Evolutionary conservation across 768 basidiomycete species (phyloP).

Genomic region (Tricholoma saponaceum): DNA sequence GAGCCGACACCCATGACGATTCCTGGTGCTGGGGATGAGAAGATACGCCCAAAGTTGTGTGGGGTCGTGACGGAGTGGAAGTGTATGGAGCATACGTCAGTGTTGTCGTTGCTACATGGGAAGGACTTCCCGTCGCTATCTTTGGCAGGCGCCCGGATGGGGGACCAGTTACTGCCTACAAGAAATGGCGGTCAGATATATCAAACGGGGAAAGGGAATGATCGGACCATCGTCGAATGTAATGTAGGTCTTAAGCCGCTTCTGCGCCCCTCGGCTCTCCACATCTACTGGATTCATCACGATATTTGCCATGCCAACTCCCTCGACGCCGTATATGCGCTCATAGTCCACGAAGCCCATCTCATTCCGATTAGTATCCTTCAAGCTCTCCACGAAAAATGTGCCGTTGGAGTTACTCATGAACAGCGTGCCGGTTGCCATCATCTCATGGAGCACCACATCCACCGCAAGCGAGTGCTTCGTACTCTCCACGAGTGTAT

Average conservation of each 20-base stretch:
- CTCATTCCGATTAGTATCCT: constrained; percentile 89
- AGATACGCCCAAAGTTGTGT: constrained; percentile 92
- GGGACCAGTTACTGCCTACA: constrained; percentile 70
- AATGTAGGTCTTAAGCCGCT: constrained; percentile 72
- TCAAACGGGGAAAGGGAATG: background rate
- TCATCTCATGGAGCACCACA: constrained; percentile 70
- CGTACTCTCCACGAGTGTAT: constrained; percentile 94
- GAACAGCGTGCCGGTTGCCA: constrained; percentile 84
- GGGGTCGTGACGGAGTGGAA: constrained; percentile 89
- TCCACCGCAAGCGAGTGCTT: constrained; percentile 93
- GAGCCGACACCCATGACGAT: constrained; percentile 96
- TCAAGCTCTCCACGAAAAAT: constrained; percentile 86
- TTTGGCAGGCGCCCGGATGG: constrained; percentile 51
- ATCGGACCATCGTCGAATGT: constrained; percentile 77
- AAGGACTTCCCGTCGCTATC: constrained; percentile 61
- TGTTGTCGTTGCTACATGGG: constrained; percentile 54
- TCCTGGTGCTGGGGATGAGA: constrained; percentile 93
- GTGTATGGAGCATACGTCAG: constrained; percentile 75
- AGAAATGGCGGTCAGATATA: constrained; percentile 12
- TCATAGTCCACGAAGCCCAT: constrained; percentile 93
- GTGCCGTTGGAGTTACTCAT: constrained; percentile 96
- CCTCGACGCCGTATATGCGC: constrained; percentile 79
- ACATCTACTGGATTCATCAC: constrained; percentile 84
- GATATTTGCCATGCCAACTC: constrained; percentile 87
- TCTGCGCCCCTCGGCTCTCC: constrained; percentile 61